These are phyloP conservation scores for Apiospora rasikravindrae DNA, from an alignment of 2,329 filamentous ascomycete genomes.

Conservation along the genomic window DNA sequence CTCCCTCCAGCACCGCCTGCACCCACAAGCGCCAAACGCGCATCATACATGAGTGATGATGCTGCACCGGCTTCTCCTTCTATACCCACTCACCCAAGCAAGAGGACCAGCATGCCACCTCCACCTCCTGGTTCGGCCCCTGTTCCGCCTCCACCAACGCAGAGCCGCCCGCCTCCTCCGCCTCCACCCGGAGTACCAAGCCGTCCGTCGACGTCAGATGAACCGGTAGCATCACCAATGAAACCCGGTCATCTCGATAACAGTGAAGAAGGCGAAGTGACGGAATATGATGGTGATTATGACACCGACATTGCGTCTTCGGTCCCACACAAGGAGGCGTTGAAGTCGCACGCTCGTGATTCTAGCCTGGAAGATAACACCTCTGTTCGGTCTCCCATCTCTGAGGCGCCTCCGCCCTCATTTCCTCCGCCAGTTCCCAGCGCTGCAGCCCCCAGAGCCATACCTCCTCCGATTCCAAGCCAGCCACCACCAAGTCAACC, in stretches of 20 bases:
- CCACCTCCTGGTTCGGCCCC: slow-evolving; percentile 64
- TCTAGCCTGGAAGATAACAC: slow-evolving; percentile 75
- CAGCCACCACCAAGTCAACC: slow-evolving; percentile 67
- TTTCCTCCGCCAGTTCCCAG: slow-evolving; percentile 63
- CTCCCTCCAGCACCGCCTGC: slow-evolving; percentile 44
- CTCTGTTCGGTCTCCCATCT: slow-evolving; percentile 61
- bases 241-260: slow-evolving; percentile 49
- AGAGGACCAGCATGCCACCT: slow-evolving; percentile 61
- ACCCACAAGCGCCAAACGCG: slow-evolving; percentile 35
- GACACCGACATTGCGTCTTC: slow-evolving; percentile 97
- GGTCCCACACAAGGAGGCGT: slow-evolving; percentile 89
- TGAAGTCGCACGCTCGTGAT: slow-evolving; percentile 81
- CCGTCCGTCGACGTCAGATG: slow-evolving; percentile 65
- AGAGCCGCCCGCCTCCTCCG: slow-evolving; percentile 70
- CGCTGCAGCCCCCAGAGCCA: slow-evolving; percentile 59
- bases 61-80: slow-evolving; percentile 45
- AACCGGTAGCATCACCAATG: slow-evolving; percentile 49
- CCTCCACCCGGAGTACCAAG: slow-evolving; percentile 59
- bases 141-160: slow-evolving; percentile 47
- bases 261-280: slow-evolving; percentile 79
- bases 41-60: slow-evolving; percentile 43
- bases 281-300: slow-evolving; percentile 97
- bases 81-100: slow-evolving; percentile 47
- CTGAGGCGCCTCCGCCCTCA: slow-evolving; percentile 48
- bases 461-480: slow-evolving; percentile 69